Conservation (phyloP, 2,329 filamentous ascomycete species). For the Microcyclospora pomicola region DNA sequence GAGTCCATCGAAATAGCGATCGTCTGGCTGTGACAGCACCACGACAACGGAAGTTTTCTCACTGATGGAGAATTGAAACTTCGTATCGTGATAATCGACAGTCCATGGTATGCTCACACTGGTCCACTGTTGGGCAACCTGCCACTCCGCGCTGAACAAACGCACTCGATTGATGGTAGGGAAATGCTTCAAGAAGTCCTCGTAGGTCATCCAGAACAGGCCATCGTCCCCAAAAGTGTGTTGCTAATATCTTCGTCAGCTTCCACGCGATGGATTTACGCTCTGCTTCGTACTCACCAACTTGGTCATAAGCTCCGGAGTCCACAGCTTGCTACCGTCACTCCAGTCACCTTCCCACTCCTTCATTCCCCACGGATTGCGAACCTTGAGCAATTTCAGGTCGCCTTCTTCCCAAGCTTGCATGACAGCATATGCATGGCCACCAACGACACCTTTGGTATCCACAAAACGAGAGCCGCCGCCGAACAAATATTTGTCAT, state of each 20-base stretch:
- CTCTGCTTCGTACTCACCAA: conserved; percentile 25
- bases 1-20: conserved; percentile 46
- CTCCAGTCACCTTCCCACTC: conserved; percentile 76
- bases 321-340: conserved; percentile 77
- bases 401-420: conserved; percentile 29
- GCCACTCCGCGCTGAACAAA: conserved; percentile 48
- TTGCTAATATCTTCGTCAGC: neutral
- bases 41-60: conserved; percentile 42
- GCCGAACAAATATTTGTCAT: conserved; percentile 67
- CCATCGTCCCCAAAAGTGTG: conserved; percentile 22
- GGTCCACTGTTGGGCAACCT: conserved; percentile 47
- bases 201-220: conserved; percentile 48
- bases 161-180: conserved; percentile 47
- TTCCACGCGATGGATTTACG: neutral
- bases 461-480: conserved; percentile 34
- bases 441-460: conserved; percentile 41
- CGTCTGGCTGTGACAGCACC: conserved; percentile 46
- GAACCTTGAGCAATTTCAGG: conserved; percentile 35
- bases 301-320: conserved; percentile 59
- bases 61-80: conserved; percentile 41
- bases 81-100: conserved; percentile 46
- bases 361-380: conserved; percentile 69
- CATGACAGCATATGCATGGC: conserved; percentile 49
- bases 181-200: conserved; percentile 33
- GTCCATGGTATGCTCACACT: conserved; percentile 47